Evolutionary conservation across 1,284 basidiomycete species (phyloP).

Genomic region (Ceratobasidium sp.): DNA sequence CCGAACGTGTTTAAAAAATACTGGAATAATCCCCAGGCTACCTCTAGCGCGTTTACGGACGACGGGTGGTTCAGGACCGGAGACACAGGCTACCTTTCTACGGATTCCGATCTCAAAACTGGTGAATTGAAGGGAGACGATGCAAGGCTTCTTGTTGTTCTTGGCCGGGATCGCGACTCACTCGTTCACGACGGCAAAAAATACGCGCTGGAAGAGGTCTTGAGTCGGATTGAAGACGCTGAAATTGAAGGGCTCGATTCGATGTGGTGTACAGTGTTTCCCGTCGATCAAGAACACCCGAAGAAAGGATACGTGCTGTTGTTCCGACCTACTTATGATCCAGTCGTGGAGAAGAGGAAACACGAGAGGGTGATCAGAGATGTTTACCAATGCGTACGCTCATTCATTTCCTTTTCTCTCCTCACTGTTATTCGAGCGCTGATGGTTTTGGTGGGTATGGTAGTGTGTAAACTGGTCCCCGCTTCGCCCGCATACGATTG

Average conservation of each 20-base stretch:
- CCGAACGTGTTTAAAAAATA: conserved; percentile 29
- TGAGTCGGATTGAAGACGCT: conserved; percentile 16
- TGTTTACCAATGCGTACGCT: conserved; percentile 2
- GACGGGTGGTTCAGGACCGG: conserved; percentile 19
- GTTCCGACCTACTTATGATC: conserved; percentile 11
- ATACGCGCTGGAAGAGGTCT: conserved; percentile 7
- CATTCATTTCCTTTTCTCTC: background rate
- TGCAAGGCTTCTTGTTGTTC: conserved; percentile 5
- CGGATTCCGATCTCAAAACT: background rate
- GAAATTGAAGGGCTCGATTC: conserved; percentile 17
- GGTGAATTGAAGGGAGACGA: conserved; percentile 10
- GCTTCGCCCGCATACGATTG: conserved; percentile 10
- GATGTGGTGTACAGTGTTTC: conserved; percentile 22
- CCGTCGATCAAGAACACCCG: background rate
- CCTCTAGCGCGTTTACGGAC: background rate
- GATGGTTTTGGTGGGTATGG: no score
- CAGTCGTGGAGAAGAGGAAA: background rate
- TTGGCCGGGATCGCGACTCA: conserved; percentile 25
- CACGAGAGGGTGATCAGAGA: background rate
- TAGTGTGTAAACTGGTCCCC: conserved; percentile 35
- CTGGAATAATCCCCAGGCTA: conserved; percentile 16
- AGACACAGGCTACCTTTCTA: conserved; percentile 12
- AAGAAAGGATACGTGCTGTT: background rate
- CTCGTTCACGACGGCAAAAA: conserved; percentile 15
- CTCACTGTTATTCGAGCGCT: background rate